A percentile compares a stretch with the other conserved stretches of the same genome.
Evolutionary conservation across 257 asterid genomes (phyloP).

Genomic region (Ajuga chamaepitys): DNA sequence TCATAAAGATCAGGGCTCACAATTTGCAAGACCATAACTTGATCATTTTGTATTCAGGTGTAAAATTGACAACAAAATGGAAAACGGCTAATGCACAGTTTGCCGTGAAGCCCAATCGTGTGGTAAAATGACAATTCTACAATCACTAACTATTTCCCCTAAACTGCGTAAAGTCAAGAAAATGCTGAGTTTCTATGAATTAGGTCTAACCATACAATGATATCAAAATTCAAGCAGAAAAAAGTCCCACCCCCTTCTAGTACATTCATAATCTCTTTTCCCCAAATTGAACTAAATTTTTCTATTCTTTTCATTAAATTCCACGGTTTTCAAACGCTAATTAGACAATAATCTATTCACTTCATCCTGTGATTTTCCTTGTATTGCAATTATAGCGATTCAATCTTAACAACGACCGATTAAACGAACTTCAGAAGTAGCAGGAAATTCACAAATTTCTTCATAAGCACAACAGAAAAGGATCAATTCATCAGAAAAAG

Average conservation of each 20-base stretch:
- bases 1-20: too few relatives aligned
- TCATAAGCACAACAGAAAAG: background rate
- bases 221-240: background rate
- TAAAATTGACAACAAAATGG: background rate
- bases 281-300: slow-evolving; percentile 4
- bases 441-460: background rate
- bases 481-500: slow-evolving; percentile 9
- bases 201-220: background rate
- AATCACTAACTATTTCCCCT: background rate
- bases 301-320: background rate
- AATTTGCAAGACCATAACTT: background rate
- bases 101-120: background rate
- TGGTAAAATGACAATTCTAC: background rate
- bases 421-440: background rate
- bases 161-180: background rate
- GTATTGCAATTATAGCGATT: background rate
- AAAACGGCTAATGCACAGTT: background rate
- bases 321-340: slow-evolving; percentile 1
- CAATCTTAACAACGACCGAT: background rate
- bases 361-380: background rate
- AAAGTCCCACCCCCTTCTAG: background rate
- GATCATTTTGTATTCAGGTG: background rate
- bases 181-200: background rate
- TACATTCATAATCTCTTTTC: background rate
- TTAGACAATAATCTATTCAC: background rate